Conservation (phyloP, 352 stramenopile species). For the Globisporangium sylvaticum region DNA sequence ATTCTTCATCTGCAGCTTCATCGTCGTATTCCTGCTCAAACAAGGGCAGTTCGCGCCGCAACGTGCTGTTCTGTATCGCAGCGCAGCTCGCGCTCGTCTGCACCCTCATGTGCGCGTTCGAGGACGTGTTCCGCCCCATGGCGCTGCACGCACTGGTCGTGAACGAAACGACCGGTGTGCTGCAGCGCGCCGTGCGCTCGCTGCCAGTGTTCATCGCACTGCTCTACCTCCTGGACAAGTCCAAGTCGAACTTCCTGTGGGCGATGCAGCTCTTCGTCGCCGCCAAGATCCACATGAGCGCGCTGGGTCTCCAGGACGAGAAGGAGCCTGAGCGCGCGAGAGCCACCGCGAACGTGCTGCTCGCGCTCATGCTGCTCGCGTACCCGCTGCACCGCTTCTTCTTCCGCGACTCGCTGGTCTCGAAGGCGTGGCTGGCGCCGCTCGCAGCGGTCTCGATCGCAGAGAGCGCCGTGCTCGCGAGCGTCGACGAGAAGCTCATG, state of each 20-base stretch:
- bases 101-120: not conserved
- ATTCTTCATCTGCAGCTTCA: not conserved
- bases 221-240: conserved; percentile 1
- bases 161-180: conserved; percentile 1
- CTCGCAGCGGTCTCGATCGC: conserved; percentile 1
- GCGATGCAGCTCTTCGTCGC: conserved; percentile 8
- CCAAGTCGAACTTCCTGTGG: not conserved
- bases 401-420: not conserved
- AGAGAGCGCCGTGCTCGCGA: conserved; percentile 5
- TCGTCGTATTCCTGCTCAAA: not conserved
- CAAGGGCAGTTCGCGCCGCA: not conserved
- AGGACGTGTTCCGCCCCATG: not conserved
- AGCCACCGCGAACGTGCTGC: not conserved
- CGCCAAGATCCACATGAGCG: conserved; percentile 11
- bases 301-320: not conserved
- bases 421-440: not conserved
- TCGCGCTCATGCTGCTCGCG: conserved; percentile 10
- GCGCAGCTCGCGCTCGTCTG: conserved; percentile 4
- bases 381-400: conserved; percentile 9
- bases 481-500: not conserved
- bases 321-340: not conserved
- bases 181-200: not conserved
- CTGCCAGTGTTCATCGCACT: conserved; percentile 3
- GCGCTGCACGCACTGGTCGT: not conserved
- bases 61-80: not conserved